These are phyloP conservation scores for Solanum clarkiae DNA, from an alignment of 257 asterid species.

Conservation along the genomic window DNA sequence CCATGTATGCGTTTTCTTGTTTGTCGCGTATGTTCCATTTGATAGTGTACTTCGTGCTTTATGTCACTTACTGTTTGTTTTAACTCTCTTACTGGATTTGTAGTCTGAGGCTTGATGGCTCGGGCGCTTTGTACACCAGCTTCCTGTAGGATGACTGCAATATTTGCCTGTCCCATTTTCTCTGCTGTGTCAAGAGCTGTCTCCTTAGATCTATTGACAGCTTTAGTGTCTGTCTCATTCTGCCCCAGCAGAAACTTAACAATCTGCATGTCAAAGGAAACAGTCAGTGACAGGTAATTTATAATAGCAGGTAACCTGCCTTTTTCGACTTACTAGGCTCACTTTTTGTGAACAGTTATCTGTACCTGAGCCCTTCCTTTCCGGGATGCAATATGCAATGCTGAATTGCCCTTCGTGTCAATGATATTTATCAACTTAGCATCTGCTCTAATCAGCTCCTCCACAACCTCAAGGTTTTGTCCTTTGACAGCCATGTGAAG, in stretches of 20 bases:
- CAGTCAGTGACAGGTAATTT: background rate
- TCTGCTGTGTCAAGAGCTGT: conserved; percentile 30
- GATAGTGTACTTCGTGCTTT: conserved; percentile 39
- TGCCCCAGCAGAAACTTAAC: conserved; percentile 24
- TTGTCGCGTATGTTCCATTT: conserved; percentile 29
- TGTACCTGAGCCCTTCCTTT: conserved; percentile 32
- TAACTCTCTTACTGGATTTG: conserved; percentile 28
- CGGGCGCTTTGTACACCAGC: conserved; percentile 16
- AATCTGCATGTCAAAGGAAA: conserved; percentile 15
- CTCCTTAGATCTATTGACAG: conserved; percentile 28
- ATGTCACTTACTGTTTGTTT: conserved; percentile 43
- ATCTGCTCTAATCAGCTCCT: conserved; percentile 18
- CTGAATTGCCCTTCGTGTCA: conserved; percentile 31
- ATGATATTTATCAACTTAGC: conserved; percentile 17
- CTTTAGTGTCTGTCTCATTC: conserved; percentile 14
- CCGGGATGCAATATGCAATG: conserved; percentile 33
- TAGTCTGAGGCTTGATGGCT: conserved; percentile 16
- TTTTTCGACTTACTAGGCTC: background rate
- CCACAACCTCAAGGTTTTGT: conserved; percentile 32
- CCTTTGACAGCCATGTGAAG: conserved; percentile 52
- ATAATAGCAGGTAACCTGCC: background rate
- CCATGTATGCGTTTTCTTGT: conserved; percentile 33
- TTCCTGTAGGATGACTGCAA: conserved; percentile 15
- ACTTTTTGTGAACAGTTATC: background rate
- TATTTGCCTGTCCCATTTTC: conserved; percentile 18